phyloP scores from a whole-genome alignment of 306 rosid species.

The Glycyrrhiza uralensis region DNA sequence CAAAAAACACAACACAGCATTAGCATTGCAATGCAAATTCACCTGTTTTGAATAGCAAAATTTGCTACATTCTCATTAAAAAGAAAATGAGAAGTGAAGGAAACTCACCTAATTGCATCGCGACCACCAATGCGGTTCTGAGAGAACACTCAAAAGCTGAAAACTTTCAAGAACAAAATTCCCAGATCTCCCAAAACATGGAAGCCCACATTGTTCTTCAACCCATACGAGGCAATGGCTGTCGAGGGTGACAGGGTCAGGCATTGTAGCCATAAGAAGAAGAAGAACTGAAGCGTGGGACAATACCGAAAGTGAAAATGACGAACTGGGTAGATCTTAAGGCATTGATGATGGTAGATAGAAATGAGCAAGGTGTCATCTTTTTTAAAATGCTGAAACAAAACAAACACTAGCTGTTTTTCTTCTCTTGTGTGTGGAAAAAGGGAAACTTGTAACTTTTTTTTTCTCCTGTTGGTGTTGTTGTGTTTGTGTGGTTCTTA shows the following conservation, averaged over 20 bases:
- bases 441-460: not conserved
- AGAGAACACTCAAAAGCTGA: constrained; percentile 25
- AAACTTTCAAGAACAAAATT: constrained; percentile 25
- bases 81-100: not conserved
- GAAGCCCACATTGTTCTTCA: constrained; percentile 39
- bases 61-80: not conserved
- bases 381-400: constrained; percentile 14
- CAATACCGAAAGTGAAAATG: constrained; percentile 15
- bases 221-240: constrained; percentile 33
- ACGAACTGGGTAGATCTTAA: constrained; percentile 38
- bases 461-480: not conserved
- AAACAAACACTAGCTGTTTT: not conserved
- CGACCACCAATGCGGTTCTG: constrained; percentile 25
- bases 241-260: constrained; percentile 23
- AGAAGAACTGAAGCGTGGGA: constrained; percentile 29
- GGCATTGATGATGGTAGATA: constrained; percentile 14
- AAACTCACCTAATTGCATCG: constrained; percentile 53
- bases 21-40: not conserved
- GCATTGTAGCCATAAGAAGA: constrained; percentile 29
- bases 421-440: not conserved
- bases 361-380: constrained; percentile 24
- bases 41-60: not conserved
- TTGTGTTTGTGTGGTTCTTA: not conserved
- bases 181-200: constrained; percentile 18
- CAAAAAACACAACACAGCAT: not conserved